These are phyloP conservation scores for Hypocreales sp. DNA, from an alignment of 2,329 filamentous ascomycete species.

Conservation along the genomic window DNA sequence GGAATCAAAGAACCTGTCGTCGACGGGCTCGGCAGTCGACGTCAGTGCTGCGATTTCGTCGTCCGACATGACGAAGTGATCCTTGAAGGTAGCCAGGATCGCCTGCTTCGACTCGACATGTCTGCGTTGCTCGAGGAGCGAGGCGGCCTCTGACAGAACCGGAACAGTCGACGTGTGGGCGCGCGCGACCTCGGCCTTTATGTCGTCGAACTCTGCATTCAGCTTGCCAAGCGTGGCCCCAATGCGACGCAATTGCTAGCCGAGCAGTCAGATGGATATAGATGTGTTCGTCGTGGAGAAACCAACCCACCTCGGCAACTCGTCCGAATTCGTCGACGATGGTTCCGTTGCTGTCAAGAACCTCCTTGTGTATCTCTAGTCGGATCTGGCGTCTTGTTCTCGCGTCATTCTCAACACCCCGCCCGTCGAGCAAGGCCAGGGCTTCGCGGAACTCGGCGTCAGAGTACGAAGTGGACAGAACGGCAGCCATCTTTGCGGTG, in stretches of 20 bases:
- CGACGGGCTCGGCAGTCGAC: slow-evolving; percentile 63
- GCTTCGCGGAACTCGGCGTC: slow-evolving; percentile 85
- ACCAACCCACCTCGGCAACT: slow-evolving; percentile 67
- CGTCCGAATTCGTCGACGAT: slow-evolving; percentile 78
- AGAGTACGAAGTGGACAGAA: slow-evolving; percentile 83
- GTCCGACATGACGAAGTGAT: slow-evolving; percentile 73
- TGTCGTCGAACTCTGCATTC: slow-evolving; percentile 65
- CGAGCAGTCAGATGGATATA: too few relatives aligned
- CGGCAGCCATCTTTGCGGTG: slow-evolving; percentile 65
- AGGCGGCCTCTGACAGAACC: slow-evolving; percentile 61
- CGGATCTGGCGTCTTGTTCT: slow-evolving; percentile 67
- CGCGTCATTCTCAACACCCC: slow-evolving; percentile 55
- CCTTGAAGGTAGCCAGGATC: slow-evolving; percentile 60
- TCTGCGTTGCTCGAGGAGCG: slow-evolving; percentile 55
- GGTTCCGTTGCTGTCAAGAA: slow-evolving; percentile 82
- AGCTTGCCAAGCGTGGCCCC: slow-evolving; percentile 62
- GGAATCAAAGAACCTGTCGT: slow-evolving; percentile 69
- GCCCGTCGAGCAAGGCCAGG: slow-evolving; percentile 59
- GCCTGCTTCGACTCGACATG: slow-evolving; percentile 69
- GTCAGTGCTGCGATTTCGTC: slow-evolving; percentile 65
- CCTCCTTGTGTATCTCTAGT: slow-evolving; percentile 75
- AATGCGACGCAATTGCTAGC: slow-evolving; percentile 72
- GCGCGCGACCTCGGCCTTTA: slow-evolving; percentile 62
- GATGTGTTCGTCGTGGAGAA: too few relatives aligned
- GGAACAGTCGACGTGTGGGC: slow-evolving; percentile 61